Evolutionary conservation across 805 yeast species (phyloP), one percentile per base, ranked within the genome.

Genomic region (Monosporozyma yasuniensis): DNA sequence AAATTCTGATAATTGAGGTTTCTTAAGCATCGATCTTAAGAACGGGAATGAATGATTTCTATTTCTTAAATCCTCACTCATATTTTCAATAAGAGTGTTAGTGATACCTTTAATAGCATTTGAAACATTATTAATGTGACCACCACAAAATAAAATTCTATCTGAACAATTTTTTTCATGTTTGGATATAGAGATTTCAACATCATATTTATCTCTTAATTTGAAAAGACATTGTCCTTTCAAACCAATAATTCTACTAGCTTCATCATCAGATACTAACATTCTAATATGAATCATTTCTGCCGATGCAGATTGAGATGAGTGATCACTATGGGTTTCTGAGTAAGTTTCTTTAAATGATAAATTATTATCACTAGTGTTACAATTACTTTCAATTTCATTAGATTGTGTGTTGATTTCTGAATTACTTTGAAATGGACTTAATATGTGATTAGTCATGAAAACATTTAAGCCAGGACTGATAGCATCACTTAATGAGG

Each of bases 211-310:
- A 43, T 79, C 87, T 55, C 95, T 75, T 45, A 89, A 77, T 23
- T 77, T 74, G 50, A 87, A 83, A 51, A 88, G 87, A 50, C 82
- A 82, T 48, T 75, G 73, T 39, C 96, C 96, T 54, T 78, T 83
- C 56, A 83, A 83, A 46, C 96, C 96, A 57, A 88, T 88, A 53
- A 88, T 78, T 54, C 87, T 84, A 19, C 95, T 96, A 12, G 95
- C 88, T 66, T 88, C 96, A 62, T 83, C 84, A 49, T 88, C 78
- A 2, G 91, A 80, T n/a, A 88, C 85, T 34, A 88, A 72, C 1
- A 88, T 76, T 53, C 72, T 61, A 54, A 53, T 55, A 32, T 51
- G 55, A 38, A 55, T 55, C 14, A 5, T 39, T 2, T 22, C 27
- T 5, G n/a, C 14, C 10, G 39, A 18, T 35, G 39, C 2, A 3